Base-by-base conservation (phyloP, 768 basidiomycete species). In the Russula olivacea region DNA sequence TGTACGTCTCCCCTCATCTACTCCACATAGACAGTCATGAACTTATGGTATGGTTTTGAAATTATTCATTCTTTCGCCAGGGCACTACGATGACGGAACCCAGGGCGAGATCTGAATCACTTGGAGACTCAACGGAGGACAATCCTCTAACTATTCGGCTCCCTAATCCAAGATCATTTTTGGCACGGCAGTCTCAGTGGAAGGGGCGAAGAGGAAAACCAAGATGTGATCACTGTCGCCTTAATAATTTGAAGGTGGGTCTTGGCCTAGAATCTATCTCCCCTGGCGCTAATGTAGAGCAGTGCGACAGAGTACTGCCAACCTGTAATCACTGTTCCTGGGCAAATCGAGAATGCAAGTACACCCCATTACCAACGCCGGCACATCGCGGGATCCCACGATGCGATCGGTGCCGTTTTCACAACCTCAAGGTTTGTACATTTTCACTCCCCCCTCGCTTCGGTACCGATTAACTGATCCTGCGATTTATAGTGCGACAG, bases 361-460 rank as follows among this genome's bases (percentile, higher is more conserved):
- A 88, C 73, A 87, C 87, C 11, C 87, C 87, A 58, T 73, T 88
- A 49, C 87, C 87, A 21, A 88, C 86, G 4, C 87, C 87, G 47
- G 87, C 87, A 43, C 87, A 88, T 71, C 80, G 87, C 62, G 87
- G 87, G 25, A 87, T 88, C 63, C 87, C 87, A 34, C 78, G 87
- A 60, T 88, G 87, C 63, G 87, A 88, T 77, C 79, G 83, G 47
- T 88, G 87, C 74, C 85, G 87, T 23, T 73, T 78, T 45, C 78
- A 77, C 70, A 88, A 88, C 71, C 76, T 88, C 32, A 88, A 88
- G 75, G 87, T 86, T 58, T 64, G 79, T 69, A 10, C 41, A 28
- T 10, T 45, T n/a, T 61, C 14, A 11, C 21, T 50, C 32, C 45
- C 10, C 59, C 64, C 55, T 58, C 61, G 17, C 60, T 43, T 47